Percentiles rank a stretch among this genome's conserved stretches.
Evolutionary conservation across 345 rosid species (phyloP).

Genomic region (Salix koriyanagi): DNA sequence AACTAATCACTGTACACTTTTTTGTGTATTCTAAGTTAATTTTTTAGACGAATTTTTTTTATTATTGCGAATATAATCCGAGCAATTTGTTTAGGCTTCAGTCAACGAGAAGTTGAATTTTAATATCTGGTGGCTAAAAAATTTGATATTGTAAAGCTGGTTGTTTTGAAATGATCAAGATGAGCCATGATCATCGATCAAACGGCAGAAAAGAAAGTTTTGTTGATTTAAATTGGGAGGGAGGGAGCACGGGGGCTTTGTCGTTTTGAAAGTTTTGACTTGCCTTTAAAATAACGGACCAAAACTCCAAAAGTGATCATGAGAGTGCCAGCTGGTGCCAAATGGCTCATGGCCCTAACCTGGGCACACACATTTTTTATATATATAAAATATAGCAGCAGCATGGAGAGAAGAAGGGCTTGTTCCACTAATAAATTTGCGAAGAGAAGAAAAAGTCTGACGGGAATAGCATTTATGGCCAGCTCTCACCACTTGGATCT

Average conservation of each 20-base stretch:
- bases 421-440: too few species aligned
- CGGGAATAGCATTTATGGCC: too few species aligned
- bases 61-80: background rate
- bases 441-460: too few species aligned
- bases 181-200: background rate
- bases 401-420: background rate
- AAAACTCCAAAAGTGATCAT: background rate
- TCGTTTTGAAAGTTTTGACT: background rate
- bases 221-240: background rate
- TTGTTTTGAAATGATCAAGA: background rate
- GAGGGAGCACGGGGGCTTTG: background rate
- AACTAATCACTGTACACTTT: too few species aligned
- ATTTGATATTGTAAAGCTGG: background rate
- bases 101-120: too few species aligned
- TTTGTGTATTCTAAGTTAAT: too few species aligned
- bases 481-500: too few species aligned
- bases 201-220: background rate
- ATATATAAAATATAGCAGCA: background rate
- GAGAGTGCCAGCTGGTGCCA: constrained; percentile 4
- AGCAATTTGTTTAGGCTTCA: background rate
- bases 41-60: background rate
- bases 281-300: background rate
- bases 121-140: background rate
- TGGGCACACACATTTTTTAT: background rate
- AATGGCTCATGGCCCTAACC: background rate